phyloP scores from a whole-genome alignment of 371 early-diverging fungal species.

The Batrachochytrium dendrobatidis region DNA sequence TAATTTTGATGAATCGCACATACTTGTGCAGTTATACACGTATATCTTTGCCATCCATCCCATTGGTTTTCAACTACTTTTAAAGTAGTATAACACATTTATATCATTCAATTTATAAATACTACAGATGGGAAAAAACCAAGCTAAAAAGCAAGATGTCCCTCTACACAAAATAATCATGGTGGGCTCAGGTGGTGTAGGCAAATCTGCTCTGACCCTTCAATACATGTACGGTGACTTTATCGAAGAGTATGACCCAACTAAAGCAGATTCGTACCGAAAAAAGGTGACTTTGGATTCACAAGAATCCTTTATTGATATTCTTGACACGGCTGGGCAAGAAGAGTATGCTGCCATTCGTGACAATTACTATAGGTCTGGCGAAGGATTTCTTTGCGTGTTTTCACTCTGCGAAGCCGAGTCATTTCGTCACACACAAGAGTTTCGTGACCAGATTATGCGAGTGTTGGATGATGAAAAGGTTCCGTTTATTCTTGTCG shows the following conservation, averaged over 20 bases:
- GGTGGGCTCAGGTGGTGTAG: conserved; percentile 91
- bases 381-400: conserved; percentile 86
- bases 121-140: conserved; percentile 40
- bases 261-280: conserved; percentile 77
- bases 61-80: too few species aligned
- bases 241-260: conserved; percentile 92
- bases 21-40: too few species aligned
- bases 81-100: too few species aligned
- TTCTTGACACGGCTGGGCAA: conserved; percentile 90
- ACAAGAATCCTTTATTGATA: conserved; percentile 79
- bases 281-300: conserved; percentile 34
- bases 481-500: conserved; percentile 79
- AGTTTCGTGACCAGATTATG: conserved; percentile 82
- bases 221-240: conserved; percentile 92
- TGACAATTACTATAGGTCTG: conserved; percentile 86
- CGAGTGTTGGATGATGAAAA: conserved; percentile 79
- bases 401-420: conserved; percentile 79
- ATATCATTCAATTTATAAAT: too few species aligned
- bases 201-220: conserved; percentile 86
- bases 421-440: conserved; percentile 72
- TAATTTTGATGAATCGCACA: too few species aligned
- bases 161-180: conserved; percentile 85
- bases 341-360: conserved; percentile 78
- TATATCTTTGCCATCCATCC: too few species aligned
- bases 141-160: conserved; percentile 26